These are phyloP conservation scores for Taphrina betulina DNA, from an alignment of 1,139 yeast genomes.

Conservation along the genomic window DNA sequence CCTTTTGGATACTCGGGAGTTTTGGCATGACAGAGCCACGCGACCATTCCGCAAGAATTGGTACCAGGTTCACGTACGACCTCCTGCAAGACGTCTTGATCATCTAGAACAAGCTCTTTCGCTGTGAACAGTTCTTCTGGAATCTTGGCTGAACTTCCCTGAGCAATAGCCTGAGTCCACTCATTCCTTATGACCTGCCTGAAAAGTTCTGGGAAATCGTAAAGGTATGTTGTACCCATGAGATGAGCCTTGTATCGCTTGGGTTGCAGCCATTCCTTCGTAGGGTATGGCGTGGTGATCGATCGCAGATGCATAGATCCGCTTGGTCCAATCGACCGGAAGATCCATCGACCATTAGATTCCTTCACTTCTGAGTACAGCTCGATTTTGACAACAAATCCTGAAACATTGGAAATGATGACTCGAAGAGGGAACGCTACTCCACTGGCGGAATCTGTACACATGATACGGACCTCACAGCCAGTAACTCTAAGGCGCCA, in stretches of 20 bases:
- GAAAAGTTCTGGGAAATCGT: slow-evolving; percentile 98
- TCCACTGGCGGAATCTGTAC: slow-evolving; percentile 84
- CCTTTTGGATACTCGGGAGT: slow-evolving; percentile 98
- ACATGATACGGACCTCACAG: slow-evolving; percentile 94
- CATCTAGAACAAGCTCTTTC: slow-evolving; percentile 77
- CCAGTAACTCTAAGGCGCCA: slow-evolving; percentile 97
- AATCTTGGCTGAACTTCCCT: slow-evolving; percentile 47
- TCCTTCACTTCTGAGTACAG: slow-evolving; percentile 91
- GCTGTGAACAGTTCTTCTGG: slow-evolving; percentile 78
- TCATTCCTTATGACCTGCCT: slow-evolving; percentile 83
- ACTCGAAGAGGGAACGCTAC: slow-evolving; percentile 94
- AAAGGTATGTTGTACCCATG: slow-evolving; percentile 96
- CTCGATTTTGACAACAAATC: slow-evolving; percentile 94
- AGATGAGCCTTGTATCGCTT: slow-evolving; percentile 97
- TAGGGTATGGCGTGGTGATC: slow-evolving; percentile 93
- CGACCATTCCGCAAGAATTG: slow-evolving; percentile 95
- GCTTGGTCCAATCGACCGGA: slow-evolving; percentile 82
- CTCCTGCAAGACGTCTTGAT: slow-evolving; percentile 71
- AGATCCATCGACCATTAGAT: slow-evolving; percentile 90
- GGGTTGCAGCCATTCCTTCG: slow-evolving; percentile 96
- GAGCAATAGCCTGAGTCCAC: slow-evolving; percentile 62
- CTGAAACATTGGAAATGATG: slow-evolving; percentile 90
- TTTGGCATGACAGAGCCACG: slow-evolving; percentile 83
- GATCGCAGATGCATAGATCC: slow-evolving; percentile 97
- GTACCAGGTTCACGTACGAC: slow-evolving; percentile 96